phyloP scores from a whole-genome alignment of 306 rosid genomes.

The Sicyos baderoa region DNA sequence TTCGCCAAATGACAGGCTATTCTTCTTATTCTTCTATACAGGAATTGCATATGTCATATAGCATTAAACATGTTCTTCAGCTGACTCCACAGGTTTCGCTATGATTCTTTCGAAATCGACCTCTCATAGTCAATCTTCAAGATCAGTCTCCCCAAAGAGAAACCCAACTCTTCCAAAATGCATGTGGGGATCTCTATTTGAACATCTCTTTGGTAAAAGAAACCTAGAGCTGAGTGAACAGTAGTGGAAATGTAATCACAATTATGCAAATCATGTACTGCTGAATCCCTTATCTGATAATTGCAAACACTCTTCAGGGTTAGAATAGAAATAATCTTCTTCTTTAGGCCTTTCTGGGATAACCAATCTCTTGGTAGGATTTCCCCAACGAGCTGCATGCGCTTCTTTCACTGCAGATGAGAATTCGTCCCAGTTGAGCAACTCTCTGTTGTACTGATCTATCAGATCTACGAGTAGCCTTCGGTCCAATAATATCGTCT shows the following conservation, averaged over 20 bases:
- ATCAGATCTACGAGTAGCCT: slow-evolving; percentile 73
- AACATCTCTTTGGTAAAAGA: slow-evolving; percentile 31
- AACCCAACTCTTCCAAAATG: slow-evolving; percentile 22
- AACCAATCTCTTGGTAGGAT: slow-evolving; percentile 51
- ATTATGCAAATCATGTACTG: slow-evolving; percentile 32
- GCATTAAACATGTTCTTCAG: slow-evolving; percentile 35
- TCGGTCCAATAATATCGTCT: slow-evolving; percentile 71
- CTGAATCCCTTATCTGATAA: slow-evolving; percentile 43
- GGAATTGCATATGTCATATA: too few relatives aligned
- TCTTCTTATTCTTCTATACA: slow-evolving; percentile 10
- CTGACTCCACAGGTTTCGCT: slow-evolving; percentile 32
- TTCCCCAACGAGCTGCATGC: slow-evolving; percentile 80
- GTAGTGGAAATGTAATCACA: slow-evolving; percentile 6
- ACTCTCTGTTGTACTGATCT: slow-evolving; percentile 51
- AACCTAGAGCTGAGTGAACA: slow-evolving; percentile 32
- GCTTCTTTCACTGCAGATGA: slow-evolving; percentile 70
- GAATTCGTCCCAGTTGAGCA: slow-evolving; percentile 66
- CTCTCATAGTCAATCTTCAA: slow-evolving; percentile 32
- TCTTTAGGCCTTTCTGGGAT: slow-evolving; percentile 85
- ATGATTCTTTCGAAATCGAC: slow-evolving; percentile 30
- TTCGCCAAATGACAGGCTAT: too few relatives aligned
- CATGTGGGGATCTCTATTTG: slow-evolving; percentile 31
- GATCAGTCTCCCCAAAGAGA: slow-evolving; percentile 24
- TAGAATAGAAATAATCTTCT: slow-evolving; percentile 89
- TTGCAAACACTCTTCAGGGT: slow-evolving; percentile 82